Conservation (phyloP, 495 filamentous ascomycete species). For the Penicillium atrosanguineum region DNA sequence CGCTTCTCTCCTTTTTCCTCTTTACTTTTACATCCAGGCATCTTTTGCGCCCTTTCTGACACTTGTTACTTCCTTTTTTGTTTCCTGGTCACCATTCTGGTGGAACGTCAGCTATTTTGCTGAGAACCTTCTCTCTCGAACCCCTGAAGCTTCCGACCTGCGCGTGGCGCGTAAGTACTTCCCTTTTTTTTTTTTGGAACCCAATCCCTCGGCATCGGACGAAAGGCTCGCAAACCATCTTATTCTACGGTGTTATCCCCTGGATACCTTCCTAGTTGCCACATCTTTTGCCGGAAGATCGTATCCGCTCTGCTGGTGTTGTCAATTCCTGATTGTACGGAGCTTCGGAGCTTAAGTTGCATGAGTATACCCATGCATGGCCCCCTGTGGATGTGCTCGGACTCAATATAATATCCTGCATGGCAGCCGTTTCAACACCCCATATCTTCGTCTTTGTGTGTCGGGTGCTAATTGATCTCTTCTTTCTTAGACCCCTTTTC, state of each 20-base stretch:
- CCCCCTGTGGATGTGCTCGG: not conserved
- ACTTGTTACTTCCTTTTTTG: slow-evolving; percentile 8
- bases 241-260: not conserved
- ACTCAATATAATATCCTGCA: not conserved
- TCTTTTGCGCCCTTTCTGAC: slow-evolving; percentile 9
- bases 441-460: not conserved
- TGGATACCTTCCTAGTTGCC: not conserved
- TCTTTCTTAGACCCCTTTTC: slow-evolving; percentile 4
- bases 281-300: not conserved
- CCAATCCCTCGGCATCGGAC: not conserved
- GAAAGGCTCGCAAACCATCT: not conserved
- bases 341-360: slow-evolving; percentile 7
- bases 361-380: slow-evolving; percentile 2
- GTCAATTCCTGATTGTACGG: slow-evolving; percentile 7
- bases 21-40: slow-evolving; percentile 1
- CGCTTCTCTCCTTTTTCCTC: slow-evolving; percentile 27
- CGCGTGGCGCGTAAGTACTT: slow-evolving; percentile 23
- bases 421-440: not conserved
- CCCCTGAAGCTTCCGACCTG: slow-evolving; percentile 19
- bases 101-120: slow-evolving; percentile 2
- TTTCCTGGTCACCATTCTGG: slow-evolving; percentile 2
- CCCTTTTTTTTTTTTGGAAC: slow-evolving; percentile 1
- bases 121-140: not conserved
- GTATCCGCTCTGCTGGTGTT: not conserved
- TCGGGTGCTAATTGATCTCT: slow-evolving; percentile 3